Evolutionary conservation across 352 stramenopile species (phyloP).

Genomic region (Phytophthora agathidicida): DNA sequence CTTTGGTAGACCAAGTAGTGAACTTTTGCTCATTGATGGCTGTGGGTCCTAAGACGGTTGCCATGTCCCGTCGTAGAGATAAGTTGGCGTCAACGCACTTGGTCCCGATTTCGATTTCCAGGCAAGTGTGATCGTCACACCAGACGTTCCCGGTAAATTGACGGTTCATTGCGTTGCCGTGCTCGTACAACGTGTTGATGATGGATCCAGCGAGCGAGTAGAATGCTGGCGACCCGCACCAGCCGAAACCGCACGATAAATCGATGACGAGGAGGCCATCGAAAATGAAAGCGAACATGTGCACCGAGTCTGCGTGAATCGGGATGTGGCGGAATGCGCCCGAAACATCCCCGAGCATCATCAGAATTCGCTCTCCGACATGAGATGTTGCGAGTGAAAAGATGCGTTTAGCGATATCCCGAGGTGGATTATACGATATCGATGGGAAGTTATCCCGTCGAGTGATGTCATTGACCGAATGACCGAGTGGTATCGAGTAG

Average conservation of each 20-base stretch:
- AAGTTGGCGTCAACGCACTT: conserved; percentile 12
- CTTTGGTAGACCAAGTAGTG: conserved; percentile 6
- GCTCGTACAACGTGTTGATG: conserved; percentile 27
- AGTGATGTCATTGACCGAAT: conserved; percentile 20
- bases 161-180: background rate
- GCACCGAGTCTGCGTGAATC: conserved; percentile 23
- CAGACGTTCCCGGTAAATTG: conserved; percentile 22
- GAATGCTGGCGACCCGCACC: conserved; percentile 29
- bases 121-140: conserved; percentile 32
- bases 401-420: conserved; percentile 26
- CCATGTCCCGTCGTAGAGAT: conserved; percentile 20
- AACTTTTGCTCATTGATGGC: conserved; percentile 20
- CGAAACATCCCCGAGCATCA: conserved; percentile 36
- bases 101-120: conserved; percentile 13
- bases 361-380: background rate
- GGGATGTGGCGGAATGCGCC: conserved; percentile 39
- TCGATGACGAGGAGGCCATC: conserved; percentile 26
- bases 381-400: conserved; percentile 3
- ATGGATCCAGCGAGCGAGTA: conserved; percentile 20
- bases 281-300: conserved; percentile 30
- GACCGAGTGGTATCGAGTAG: conserved; percentile 10
- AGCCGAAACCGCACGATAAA: conserved; percentile 21
- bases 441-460: conserved; percentile 1
- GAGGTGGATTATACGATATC: conserved; percentile 28
- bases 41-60: conserved; percentile 1